Conservation (phyloP, 2,329 filamentous ascomycete species). For the Teratosphaeria epicoccoides region DNA sequence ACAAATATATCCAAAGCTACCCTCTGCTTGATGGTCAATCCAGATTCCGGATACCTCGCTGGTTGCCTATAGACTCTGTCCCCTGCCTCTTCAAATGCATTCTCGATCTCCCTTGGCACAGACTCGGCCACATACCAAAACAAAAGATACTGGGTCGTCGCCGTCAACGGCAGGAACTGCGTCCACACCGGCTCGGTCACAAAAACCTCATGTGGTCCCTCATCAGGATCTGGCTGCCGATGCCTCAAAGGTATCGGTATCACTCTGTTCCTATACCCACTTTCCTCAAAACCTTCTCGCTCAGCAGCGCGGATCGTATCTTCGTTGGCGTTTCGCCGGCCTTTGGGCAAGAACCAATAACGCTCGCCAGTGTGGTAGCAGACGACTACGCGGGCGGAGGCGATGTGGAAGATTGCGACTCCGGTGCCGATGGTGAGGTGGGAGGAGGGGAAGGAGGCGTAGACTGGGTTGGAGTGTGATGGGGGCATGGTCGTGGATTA, state of each 20-base stretch:
- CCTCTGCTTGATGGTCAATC: slow-evolving; percentile 29
- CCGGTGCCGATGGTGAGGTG: slow-evolving; percentile 29
- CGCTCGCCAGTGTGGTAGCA: slow-evolving; percentile 33
- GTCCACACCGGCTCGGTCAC: slow-evolving; percentile 37
- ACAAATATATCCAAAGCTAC: slow-evolving; percentile 27
- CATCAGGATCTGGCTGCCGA: slow-evolving; percentile 29
- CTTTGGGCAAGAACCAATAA: slow-evolving; percentile 42
- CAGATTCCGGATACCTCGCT: slow-evolving; percentile 24
- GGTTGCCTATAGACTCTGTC: slow-evolving; percentile 19
- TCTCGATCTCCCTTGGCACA: slow-evolving; percentile 24
- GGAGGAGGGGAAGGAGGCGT: slow-evolving; percentile 16
- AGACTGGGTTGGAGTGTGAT: slow-evolving; percentile 12
- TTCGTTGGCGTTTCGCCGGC: slow-evolving; percentile 38
- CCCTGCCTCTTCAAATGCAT: slow-evolving; percentile 8
- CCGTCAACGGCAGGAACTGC: slow-evolving; percentile 31
- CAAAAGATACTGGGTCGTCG: slow-evolving; percentile 32
- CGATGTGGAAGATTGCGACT: slow-evolving; percentile 42
- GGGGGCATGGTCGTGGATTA: slow-evolving; percentile 6
- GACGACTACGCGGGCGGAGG: slow-evolving; percentile 35
- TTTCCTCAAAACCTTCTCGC: slow-evolving; percentile 42
- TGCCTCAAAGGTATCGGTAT: slow-evolving; percentile 36
- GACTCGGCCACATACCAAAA: slow-evolving; percentile 41
- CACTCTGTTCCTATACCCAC: slow-evolving; percentile 40
- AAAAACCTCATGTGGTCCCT: slow-evolving; percentile 17
- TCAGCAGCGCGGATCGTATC: slow-evolving; percentile 33